Conservation (phyloP, 495 filamentous ascomycete species). For the Aspergillus wentii region DNA sequence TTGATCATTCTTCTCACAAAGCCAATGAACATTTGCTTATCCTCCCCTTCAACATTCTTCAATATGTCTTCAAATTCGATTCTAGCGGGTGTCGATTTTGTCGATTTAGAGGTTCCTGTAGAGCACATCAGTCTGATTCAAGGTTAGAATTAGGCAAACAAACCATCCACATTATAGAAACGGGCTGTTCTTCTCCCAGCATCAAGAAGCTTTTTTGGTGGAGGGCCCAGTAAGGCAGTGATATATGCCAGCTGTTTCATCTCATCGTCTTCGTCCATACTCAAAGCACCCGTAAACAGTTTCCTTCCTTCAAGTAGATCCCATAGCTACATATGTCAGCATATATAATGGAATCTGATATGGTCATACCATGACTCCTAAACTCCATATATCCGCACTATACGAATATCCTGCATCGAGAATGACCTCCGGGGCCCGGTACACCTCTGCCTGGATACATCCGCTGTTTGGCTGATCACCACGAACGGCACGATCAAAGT, state of each 20-base stretch:
- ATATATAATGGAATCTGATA: not conserved
- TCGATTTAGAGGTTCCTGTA: constrained; percentile 9
- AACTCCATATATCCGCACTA: constrained; percentile 42
- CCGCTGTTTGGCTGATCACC: constrained; percentile 20
- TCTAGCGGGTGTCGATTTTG: constrained; percentile 6
- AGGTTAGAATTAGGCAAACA: not conserved
- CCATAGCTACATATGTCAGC: constrained; percentile 23
- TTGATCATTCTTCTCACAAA: constrained; percentile 27
- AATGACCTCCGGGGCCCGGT: constrained; percentile 41
- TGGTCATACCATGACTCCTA: constrained; percentile 31
- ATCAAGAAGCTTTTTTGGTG: constrained; percentile 22
- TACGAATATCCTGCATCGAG: constrained; percentile 31
- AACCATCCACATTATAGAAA: too few relatives aligned
- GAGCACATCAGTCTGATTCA: not conserved
- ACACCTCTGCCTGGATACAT: constrained; percentile 34
- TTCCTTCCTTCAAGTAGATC: constrained; percentile 22
- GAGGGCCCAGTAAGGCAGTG: constrained; percentile 32
- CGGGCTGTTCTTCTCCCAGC: constrained; percentile 11
- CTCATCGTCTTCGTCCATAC: constrained; percentile 25
- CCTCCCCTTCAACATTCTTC: constrained; percentile 16
- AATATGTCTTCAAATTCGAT: constrained; percentile 19
- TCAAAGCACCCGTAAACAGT: too few relatives aligned
- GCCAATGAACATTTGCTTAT: constrained; percentile 25
- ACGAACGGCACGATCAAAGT: constrained; percentile 18
- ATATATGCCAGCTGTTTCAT: constrained; percentile 28